Evolutionary conservation across 306 rosid species (phyloP), one percentile per base, ranked within the genome.

Genomic region (Abrus pulchellus): DNA sequence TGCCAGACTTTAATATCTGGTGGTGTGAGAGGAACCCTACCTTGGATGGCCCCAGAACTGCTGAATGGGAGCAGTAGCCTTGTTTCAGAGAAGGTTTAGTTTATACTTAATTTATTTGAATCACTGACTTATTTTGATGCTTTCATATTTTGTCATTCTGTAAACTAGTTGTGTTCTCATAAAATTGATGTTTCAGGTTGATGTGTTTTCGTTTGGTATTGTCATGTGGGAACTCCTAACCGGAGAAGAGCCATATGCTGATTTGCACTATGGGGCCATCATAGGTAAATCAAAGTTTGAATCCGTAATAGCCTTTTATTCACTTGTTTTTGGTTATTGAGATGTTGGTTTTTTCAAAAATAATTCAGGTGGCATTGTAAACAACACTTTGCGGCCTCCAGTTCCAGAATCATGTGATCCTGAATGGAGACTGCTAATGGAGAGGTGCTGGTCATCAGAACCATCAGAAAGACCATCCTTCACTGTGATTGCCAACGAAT

Each of bases 31-130:
- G 97, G 97, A 85, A 93, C 97, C 62, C 92, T 94, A 68, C 98
- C 97, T 30, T 91, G 98, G 98, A 94, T 94, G 97, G 98, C 98
- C 50, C 97, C 99, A 28, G 99, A 94, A 85, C 95, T 94, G 47
- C 83, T 94, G 90, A 94, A 91, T 59, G 98, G 98, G 65, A 92
- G 97, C 60, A 92, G 94, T 84, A 92, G 91, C 88, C 94, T 91
- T 76, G 98, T 94, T 40, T 94, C 97, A 30, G 97, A 92, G 86
- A 94, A 94, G 97, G 97, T 94, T 33, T 72, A 27, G 94, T 94
- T 70, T 63, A 43, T 60, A 52, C 77, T 76, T 52, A 47, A 69
- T 38, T 32, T 47, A 40, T 29, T 49, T 38, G 33, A 38, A 82
- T 49, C 29, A 11, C 20, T 77, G 8, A 71, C 62, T 32, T 77